These are phyloP conservation scores for Pouteria campechiana DNA, from an alignment of 179 eudicot species.

Conservation along the genomic window DNA sequence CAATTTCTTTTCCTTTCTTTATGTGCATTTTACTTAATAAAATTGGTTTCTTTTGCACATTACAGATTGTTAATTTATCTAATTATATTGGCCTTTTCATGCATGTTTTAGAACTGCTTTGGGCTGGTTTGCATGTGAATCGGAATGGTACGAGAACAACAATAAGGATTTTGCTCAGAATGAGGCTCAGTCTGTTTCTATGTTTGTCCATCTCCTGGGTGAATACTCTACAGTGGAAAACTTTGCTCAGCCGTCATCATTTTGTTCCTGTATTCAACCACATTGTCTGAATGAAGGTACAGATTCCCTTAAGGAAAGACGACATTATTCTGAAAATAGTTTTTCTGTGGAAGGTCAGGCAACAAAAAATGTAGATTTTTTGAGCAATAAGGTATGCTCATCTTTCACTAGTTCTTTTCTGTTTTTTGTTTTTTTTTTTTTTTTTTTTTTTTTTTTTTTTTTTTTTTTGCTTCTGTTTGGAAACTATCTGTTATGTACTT, in stretches of 20 bases:
- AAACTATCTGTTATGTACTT: too few species aligned
- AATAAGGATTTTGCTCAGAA: slow-evolving; percentile 67
- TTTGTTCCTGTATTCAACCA: too few species aligned
- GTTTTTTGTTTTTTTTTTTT: background rate
- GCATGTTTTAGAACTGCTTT: slow-evolving; percentile 62
- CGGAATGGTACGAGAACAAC: slow-evolving; percentile 85
- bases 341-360: slow-evolving; percentile 51
- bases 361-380: slow-evolving; percentile 58
- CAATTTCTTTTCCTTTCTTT: background rate
- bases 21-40: too few species aligned
- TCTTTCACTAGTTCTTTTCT: too few species aligned
- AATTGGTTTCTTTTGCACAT: too few species aligned
- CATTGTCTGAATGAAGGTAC: too few species aligned
- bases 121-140: slow-evolving; percentile 92
- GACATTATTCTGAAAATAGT: slow-evolving; percentile 42
- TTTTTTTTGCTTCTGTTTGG: too few species aligned
- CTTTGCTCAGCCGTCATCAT: too few species aligned
- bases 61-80: too few species aligned
- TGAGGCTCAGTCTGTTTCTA: slow-evolving; percentile 87
- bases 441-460: background rate
- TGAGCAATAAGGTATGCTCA: slow-evolving; percentile 60
- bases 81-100: too few species aligned
- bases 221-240: too few species aligned
- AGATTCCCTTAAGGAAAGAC: slow-evolving; percentile 42
- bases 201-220: slow-evolving; percentile 76